phyloP scores from a whole-genome alignment of 768 basidiomycete genomes.

The Suillus subaureus region DNA sequence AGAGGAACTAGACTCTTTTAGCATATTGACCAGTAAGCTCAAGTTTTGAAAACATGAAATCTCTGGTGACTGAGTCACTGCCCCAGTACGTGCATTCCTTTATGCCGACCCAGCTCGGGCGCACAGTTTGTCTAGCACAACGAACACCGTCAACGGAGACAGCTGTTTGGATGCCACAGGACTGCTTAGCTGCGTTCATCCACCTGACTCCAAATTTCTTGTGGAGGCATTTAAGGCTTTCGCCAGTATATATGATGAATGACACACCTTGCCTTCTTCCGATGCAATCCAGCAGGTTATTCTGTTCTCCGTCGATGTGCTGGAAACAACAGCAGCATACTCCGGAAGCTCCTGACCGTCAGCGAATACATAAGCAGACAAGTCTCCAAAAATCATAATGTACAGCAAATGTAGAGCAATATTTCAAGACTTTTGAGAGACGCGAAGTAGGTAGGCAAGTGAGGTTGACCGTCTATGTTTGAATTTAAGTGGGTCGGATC shows the following conservation, averaged over 20 bases:
- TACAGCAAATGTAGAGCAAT: neutral
- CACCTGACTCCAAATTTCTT: conserved; percentile 9
- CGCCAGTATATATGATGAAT: neutral
- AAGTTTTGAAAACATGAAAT: conserved; percentile 21
- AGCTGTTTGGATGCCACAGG: neutral
- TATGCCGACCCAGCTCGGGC: neutral
- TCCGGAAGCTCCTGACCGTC: conserved; percentile 17
- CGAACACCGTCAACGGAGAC: conserved; percentile 16
- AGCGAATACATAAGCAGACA: conserved; percentile 18
- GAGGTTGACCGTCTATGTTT: no score
- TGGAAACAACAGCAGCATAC: conserved; percentile 13
- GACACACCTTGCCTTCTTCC: conserved; percentile 23
- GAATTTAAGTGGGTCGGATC: no score
- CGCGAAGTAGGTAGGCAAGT: neutral
- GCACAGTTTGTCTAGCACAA: rapidly evolving
- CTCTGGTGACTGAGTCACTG: neutral
- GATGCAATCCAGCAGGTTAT: conserved; percentile 26
- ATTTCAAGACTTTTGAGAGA: neutral
- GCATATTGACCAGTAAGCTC: conserved; percentile 19
- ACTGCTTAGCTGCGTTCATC: conserved; percentile 10
- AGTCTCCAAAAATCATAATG: conserved; percentile 19
- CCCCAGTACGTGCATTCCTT: neutral
- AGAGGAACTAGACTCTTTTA: no score
- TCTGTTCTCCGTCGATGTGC: conserved; percentile 8
- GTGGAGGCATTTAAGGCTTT: neutral